Base-by-base conservation (phyloP, 176 grass and related monocot genomes). In the Triticum monococcum region DNA sequence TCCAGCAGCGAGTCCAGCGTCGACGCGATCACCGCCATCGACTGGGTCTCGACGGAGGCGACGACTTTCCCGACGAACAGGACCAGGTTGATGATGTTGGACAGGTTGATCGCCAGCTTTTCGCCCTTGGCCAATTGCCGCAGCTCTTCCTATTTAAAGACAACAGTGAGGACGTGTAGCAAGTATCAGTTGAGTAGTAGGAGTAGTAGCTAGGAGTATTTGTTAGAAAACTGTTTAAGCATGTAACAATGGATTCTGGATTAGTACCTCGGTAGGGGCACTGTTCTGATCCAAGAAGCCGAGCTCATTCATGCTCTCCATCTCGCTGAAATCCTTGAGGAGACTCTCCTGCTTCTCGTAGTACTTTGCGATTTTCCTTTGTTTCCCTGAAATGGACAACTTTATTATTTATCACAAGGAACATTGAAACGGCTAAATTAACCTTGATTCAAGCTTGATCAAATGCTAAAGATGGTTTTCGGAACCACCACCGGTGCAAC, bases 21-120 rank as follows among this genome's bases (percentile, higher is more conserved):
- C 6, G 97, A 99, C 25, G 97, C 97, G 28, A 99, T 99, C 32
- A 99, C 97, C 22, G 90, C 94, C 97, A 96, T 81, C 16, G 97
- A 99, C 67, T 52, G 3, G 43, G 82, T 92, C 72, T 99, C 77
- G 3, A 90, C 11, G 0, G 92, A 99, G 23, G 97, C 97, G 0
- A 79, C 24, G 5, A 99, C 97, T 88, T 99, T 99, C 46, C 92
- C 87, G 11, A 84, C 57, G 7, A 99, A 96, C 33, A 99, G 93
- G n/a, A 99, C 43, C 75, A 99, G 66, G 37, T 99, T 99, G 1
- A 94, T 60, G 40, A 93, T 24, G 9, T 99, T 99, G 0, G 97
- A 99, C 30, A 96, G 50, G 48, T 94, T 88, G 71, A 99, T 99
- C 28, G 97, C 97, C 65, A 91, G 17, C 61, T 85, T 86, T 38